Conservation (phyloP, 306 rosid species). For the Adenanthera pavonina region DNA sequence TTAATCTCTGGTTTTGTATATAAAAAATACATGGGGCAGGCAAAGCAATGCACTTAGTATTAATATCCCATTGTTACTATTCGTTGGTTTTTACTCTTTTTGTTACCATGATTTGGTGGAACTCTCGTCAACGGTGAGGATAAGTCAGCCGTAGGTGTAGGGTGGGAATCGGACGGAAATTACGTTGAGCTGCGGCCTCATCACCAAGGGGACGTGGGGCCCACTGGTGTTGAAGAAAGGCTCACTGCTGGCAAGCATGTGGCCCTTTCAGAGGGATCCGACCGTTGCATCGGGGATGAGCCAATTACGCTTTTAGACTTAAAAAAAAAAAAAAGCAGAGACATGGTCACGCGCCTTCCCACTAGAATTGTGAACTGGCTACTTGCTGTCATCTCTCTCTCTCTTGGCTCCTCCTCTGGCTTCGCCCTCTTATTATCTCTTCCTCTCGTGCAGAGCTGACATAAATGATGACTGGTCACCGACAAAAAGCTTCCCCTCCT, state of each 20-base stretch:
- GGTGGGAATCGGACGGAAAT: neutral
- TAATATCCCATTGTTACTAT: neutral
- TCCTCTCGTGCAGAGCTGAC: neutral
- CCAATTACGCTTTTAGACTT: neutral
- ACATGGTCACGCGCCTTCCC: neutral
- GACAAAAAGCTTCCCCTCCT: slow-evolving; percentile 34
- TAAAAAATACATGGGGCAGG: too few species aligned
- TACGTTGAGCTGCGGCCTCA: neutral
- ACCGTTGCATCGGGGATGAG: slow-evolving; percentile 15
- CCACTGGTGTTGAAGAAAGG: slow-evolving; percentile 25
- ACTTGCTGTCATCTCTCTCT: slow-evolving; percentile 40
- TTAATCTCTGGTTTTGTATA: too few species aligned
- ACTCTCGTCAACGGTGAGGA: neutral
- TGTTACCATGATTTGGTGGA: neutral
- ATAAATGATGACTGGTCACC: slow-evolving; percentile 46
- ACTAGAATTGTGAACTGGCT: slow-evolving; percentile 47
- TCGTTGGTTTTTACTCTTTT: neutral
- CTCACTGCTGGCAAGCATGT: slow-evolving; percentile 51
- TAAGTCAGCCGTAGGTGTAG: neutral
- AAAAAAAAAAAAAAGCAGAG: too few species aligned
- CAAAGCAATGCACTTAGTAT: too few species aligned
- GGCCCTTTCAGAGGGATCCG: slow-evolving; percentile 39
- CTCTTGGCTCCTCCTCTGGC: neutral
- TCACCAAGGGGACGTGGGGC: neutral
- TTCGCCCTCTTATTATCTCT: slow-evolving; percentile 1